Evolutionary conservation across 805 yeast genomes (phyloP), one percentile per base, ranked within the genome.

Genomic region (Candida sithepensis): DNA sequence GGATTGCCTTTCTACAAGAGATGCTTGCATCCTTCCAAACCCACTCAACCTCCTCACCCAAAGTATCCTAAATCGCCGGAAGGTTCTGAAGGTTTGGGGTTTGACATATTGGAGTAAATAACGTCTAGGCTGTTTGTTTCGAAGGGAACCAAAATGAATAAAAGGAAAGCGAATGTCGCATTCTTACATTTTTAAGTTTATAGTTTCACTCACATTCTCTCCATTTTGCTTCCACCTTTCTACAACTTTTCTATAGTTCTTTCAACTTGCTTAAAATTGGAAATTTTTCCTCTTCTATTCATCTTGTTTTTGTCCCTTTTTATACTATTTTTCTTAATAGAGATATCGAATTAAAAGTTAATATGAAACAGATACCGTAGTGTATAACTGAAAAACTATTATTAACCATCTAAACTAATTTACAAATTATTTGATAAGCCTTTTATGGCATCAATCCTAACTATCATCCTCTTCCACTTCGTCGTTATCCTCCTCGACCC

Each of bases 1-100:
- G 85, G 84, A 4, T 69, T 71, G 42, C 84, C 83, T 1, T 68
- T 74, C 36, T 77, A 75, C 53, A 53, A 50, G 26, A 62, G 53
- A 42, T 78, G 82, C 56, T 41, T 72, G 23, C 67, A 64, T 43
- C 69, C 66, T 5, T 46, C 54, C 10, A 57, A 57, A 32, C 67
- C 61, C 44, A 48, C 44, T 9, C 67, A 61, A 42, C 66, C 65
- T 14, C 39, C 57, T 20, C 44, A 46, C n/a, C 41, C 48, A 18
- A 24, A 44, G 22, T 30, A 36, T 20, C 37, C 33, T 13, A 26
- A 36, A 4, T 20, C 24, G 3, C 38, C 40, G 16, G 41, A 39
- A 14, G 28, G n/a, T 13, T 9, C 41, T 3, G 28, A 14, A 22
- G 19, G 30, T 4, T 14, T 32, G 10, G 16, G 18, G 20, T 34